These are phyloP conservation scores for Colletotrichum liriopes DNA, from an alignment of 2,329 filamentous ascomycete genomes.

Conservation along the genomic window DNA sequence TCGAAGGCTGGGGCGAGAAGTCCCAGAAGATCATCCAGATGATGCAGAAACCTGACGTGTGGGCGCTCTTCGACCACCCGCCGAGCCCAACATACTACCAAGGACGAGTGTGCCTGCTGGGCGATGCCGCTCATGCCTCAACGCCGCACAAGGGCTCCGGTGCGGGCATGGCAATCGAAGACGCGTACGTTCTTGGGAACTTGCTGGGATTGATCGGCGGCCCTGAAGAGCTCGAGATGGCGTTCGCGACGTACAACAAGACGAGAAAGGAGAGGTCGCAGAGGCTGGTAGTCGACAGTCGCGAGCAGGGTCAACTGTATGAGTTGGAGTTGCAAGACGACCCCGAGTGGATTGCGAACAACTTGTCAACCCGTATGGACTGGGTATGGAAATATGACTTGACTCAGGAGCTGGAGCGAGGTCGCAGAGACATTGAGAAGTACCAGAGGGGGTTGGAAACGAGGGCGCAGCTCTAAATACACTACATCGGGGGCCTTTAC, in stretches of 20 bases:
- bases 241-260: conserved; percentile 42
- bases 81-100: conserved; percentile 41
- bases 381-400: conserved; percentile 39
- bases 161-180: conserved; percentile 47
- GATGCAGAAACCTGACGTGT: conserved; percentile 36
- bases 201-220: conserved; percentile 12
- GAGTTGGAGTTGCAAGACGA: conserved; percentile 37
- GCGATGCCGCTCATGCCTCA: conserved; percentile 48
- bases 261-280: conserved; percentile 28
- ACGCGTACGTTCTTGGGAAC: conserved; percentile 45
- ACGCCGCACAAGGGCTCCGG: conserved; percentile 48
- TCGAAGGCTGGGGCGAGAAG: conserved; percentile 33
- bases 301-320: conserved; percentile 31
- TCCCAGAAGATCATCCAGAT: conserved; percentile 27
- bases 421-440: conserved; percentile 16
- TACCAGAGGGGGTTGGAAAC: neutral
- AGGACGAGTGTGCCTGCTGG: conserved; percentile 45
- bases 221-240: conserved; percentile 31
- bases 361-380: conserved; percentile 27
- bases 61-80: conserved; percentile 41
- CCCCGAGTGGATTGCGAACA: conserved; percentile 27
- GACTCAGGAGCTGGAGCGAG: conserved; percentile 26
- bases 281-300: conserved; percentile 27
- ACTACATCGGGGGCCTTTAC: neutral
- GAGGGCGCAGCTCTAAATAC: conserved; percentile 16